Evolutionary conservation across 306 rosid species (phyloP).

Genomic region (Boehmeria nivea): DNA sequence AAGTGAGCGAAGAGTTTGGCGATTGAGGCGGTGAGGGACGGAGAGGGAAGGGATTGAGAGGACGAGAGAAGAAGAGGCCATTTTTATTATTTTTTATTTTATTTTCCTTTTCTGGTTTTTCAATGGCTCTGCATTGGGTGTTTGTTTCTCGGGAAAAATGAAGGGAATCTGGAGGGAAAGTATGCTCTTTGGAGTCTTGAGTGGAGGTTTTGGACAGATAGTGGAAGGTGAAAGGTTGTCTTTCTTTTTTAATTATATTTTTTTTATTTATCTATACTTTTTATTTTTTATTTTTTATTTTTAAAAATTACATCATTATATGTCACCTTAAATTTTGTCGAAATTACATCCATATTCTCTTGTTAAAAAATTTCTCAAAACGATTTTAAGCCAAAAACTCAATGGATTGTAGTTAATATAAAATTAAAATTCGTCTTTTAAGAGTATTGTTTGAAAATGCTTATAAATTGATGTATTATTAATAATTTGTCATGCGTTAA

Average conservation of each 20-base stretch:
- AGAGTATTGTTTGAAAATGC: no score
- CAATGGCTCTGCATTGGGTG: neutral
- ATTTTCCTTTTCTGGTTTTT: neutral
- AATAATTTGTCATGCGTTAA: no score
- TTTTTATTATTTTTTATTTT: neutral
- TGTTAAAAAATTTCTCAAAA: no score
- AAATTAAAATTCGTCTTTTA: no score
- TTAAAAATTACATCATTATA: no score
- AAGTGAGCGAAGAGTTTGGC: slow-evolving; percentile 4
- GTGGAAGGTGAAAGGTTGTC: neutral
- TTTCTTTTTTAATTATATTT: neutral
- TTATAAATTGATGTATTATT: no score
- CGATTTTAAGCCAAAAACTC: no score
- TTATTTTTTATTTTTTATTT: no score
- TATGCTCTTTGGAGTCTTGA: slow-evolving; percentile 13
- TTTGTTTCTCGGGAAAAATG: neutral
- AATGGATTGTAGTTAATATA: no score
- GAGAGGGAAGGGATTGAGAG: slow-evolving; percentile 24
- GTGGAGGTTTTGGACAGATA: slow-evolving; percentile 25
- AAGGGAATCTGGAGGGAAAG: slow-evolving; percentile 16
- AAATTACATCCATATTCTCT: no score
- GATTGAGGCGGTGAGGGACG: slow-evolving; percentile 9
- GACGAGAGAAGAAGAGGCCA: slow-evolving; percentile 26
- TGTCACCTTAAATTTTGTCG: no score
- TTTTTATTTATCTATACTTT: no score